Evolutionary conservation across 495 filamentous ascomycete species (phyloP).

Genomic region (Penicillium pulvis): DNA sequence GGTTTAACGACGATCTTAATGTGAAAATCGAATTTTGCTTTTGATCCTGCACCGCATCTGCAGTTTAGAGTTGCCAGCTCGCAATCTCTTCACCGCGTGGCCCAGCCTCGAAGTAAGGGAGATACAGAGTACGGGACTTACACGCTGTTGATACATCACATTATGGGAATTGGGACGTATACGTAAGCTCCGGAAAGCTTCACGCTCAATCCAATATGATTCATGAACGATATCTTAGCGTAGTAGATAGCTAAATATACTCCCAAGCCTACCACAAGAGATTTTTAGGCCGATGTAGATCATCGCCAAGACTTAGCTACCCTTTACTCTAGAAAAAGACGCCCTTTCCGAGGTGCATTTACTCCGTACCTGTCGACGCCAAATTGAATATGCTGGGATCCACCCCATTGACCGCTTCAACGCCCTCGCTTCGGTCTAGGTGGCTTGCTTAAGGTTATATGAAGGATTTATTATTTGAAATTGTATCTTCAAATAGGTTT

Average conservation of each 20-base stretch:
- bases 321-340: neutral
- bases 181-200: no score
- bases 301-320: no score
- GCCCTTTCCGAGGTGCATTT: neutral
- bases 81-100: constrained; percentile 13
- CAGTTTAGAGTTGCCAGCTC: constrained; percentile 5
- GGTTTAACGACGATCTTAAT: constrained; percentile 7
- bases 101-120: neutral
- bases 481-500: neutral
- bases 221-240: no score
- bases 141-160: neutral
- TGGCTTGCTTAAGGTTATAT: neutral
- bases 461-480: neutral
- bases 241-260: no score
- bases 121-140: neutral
- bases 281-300: no score
- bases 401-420: neutral
- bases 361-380: neutral
- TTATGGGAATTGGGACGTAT: neutral
- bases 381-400: neutral
- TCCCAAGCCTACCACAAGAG: no score
- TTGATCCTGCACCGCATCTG: neutral
- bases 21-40: neutral
- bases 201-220: no score
- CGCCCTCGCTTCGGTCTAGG: neutral